A percentile compares a stretch with the other conserved stretches of the same genome.
Evolutionary conservation across 768 basidiomycete species (phyloP).

Genomic region (Brasilioporus rufonigricans): DNA sequence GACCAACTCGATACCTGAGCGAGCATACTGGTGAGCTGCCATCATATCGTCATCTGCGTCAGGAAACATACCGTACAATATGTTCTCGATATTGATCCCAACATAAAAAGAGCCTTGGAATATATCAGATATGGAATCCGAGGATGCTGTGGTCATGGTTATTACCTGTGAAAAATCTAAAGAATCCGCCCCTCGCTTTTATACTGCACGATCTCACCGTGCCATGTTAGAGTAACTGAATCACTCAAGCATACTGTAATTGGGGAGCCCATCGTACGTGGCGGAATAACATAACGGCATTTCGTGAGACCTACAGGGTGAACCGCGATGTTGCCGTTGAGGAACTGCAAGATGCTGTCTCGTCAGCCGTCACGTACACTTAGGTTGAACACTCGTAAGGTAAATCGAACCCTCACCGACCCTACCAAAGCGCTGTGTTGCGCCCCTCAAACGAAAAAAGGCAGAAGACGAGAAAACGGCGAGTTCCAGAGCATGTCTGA

Average conservation of each 20-base stretch:
- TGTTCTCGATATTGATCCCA: background rate
- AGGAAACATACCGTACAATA: background rate
- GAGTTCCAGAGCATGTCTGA: too few relatives aligned
- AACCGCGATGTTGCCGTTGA: background rate
- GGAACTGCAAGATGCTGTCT: background rate
- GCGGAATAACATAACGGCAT: background rate
- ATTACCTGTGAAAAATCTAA: background rate
- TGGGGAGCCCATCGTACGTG: too few relatives aligned
- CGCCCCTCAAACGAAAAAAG: too few relatives aligned
- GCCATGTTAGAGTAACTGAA: background rate
- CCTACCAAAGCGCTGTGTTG: too few relatives aligned
- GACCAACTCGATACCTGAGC: background rate
- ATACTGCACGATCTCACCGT: background rate
- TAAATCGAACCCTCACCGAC: too few relatives aligned
- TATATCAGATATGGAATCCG: background rate
- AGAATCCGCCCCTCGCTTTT: background rate
- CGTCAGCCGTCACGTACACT: background rate
- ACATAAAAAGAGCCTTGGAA: background rate
- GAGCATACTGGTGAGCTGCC: background rate
- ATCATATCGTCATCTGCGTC: background rate
- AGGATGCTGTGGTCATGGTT: background rate
- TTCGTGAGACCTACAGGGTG: background rate
- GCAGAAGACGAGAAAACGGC: too few relatives aligned
- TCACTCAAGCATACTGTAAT: background rate
- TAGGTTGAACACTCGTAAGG: too few relatives aligned